A percentile compares a stretch with the other conserved stretches of the same genome.
Conservation (phyloP, 2,329 filamentous ascomycete genomes). For the Aspergillus ochraceus region DNA sequence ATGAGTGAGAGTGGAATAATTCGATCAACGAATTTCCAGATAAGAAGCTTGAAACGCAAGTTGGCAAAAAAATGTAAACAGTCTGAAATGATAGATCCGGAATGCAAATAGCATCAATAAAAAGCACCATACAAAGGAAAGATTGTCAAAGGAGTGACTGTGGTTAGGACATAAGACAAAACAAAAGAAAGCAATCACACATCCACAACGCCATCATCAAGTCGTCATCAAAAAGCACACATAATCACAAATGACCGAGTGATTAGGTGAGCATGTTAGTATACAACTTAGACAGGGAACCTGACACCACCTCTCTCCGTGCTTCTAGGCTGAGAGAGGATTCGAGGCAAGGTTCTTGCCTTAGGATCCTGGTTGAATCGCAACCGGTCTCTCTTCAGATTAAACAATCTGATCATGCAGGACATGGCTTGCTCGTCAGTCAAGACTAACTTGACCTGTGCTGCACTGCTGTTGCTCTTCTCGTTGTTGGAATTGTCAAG, state of each 20-base stretch:
- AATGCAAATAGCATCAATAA: not conserved
- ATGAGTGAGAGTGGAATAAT: not conserved
- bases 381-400: slow-evolving; percentile 20
- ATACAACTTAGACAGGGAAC: slow-evolving; percentile 16
- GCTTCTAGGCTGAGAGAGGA: slow-evolving; percentile 17
- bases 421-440: slow-evolving; percentile 21
- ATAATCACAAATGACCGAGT: not conserved
- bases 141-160: not conserved
- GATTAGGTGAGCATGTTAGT: not conserved
- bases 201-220: not conserved
- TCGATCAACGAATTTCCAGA: not conserved
- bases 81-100: not conserved
- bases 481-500: slow-evolving; percentile 10
- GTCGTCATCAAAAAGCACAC: not conserved
- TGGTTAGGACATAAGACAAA: not conserved
- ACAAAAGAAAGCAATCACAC: not conserved
- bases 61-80: not conserved
- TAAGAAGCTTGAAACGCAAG: not conserved
- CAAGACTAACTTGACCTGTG: slow-evolving; percentile 8
- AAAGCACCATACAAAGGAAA: not conserved
- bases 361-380: slow-evolving; percentile 21
- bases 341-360: slow-evolving; percentile 16
- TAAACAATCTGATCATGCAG: slow-evolving; percentile 20
- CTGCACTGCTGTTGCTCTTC: not conserved
- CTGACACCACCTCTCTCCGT: slow-evolving; percentile 16